Evolutionary conservation across 2,329 filamentous ascomycete species (phyloP).

Genomic region (Alternaria sp.): DNA sequence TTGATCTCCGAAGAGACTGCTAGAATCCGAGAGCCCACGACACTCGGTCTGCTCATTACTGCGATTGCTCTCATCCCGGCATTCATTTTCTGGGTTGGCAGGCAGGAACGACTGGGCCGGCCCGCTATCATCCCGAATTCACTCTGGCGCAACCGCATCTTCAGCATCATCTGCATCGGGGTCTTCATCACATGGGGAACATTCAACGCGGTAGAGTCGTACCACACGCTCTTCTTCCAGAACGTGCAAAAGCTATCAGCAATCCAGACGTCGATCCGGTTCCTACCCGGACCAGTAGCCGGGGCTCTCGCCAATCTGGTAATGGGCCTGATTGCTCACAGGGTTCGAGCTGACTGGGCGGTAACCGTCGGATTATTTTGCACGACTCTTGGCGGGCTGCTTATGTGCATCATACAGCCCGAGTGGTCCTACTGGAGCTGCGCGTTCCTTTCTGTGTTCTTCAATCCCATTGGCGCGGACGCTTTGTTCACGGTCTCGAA

Average conservation of each 20-base stretch:
- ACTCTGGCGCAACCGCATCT: conserved; percentile 65
- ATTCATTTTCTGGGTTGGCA: conserved; percentile 63
- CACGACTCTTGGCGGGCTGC: conserved; percentile 46
- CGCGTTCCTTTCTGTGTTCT: conserved; percentile 53
- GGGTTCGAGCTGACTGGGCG: conserved; percentile 52
- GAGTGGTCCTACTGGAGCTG: conserved; percentile 57
- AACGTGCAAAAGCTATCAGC: conserved; percentile 47
- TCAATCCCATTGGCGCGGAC: conserved; percentile 55
- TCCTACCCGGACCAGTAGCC: conserved; percentile 51
- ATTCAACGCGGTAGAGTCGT: conserved; percentile 13
- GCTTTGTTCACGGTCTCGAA: conserved; percentile 54
- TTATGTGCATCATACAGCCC: conserved; percentile 46
- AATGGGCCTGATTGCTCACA: conserved; percentile 56
- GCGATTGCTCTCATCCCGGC: conserved; percentile 53
- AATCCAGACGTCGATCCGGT: conserved; percentile 49
- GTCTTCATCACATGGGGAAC: conserved; percentile 50
- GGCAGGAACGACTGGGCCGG: conserved; percentile 53
- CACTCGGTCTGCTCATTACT: conserved; percentile 56
- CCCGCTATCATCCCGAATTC: conserved; percentile 68
- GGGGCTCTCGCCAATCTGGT: conserved; percentile 53
- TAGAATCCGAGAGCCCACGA: conserved; percentile 53
- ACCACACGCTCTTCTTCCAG: conserved; percentile 55
- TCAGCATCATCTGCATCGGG: conserved; percentile 62
- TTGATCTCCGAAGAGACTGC: conserved; percentile 5
- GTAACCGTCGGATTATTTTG: conserved; percentile 44